Conservation (phyloP, 169 alveolate species). For the Plasmodium inui region DNA sequence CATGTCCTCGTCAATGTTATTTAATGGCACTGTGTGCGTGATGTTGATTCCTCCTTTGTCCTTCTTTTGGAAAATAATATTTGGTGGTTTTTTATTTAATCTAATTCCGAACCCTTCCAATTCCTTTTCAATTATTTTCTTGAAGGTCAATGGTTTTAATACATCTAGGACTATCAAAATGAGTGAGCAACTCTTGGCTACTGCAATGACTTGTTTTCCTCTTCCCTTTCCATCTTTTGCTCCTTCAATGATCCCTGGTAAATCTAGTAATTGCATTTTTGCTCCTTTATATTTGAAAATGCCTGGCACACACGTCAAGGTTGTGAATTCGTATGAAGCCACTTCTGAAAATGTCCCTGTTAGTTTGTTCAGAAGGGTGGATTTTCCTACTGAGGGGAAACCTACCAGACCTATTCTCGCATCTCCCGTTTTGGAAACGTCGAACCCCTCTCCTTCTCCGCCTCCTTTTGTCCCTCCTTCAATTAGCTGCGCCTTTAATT, state of each 20-base stretch:
- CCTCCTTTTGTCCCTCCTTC: constrained; percentile 85
- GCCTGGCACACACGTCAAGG: constrained; percentile 99
- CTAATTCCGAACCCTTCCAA: constrained; percentile 98
- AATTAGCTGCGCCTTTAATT: constrained; percentile 95
- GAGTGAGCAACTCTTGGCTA: constrained; percentile 96
- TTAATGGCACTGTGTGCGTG: constrained; percentile 85
- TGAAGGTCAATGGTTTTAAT: constrained; percentile 94
- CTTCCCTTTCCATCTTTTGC: constrained; percentile 99
- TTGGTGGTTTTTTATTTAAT: constrained; percentile 95
- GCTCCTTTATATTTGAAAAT: constrained; percentile 94
- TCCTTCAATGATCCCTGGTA: constrained; percentile 96
- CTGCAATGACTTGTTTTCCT: constrained; percentile 98
- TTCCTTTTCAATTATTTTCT: constrained; percentile 94
- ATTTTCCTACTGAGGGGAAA: constrained; percentile 99
- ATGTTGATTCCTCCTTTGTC: constrained; percentile 87
- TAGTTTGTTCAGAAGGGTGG: constrained; percentile 95
- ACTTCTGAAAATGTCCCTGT: constrained; percentile 98
- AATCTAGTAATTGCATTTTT: constrained; percentile 95
- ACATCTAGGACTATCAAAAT: constrained; percentile 96
- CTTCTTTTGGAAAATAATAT: constrained; percentile 83
- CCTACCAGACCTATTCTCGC: constrained; percentile 99
- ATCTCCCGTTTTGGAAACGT: constrained; percentile 95
- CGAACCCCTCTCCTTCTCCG: constrained; percentile 90
- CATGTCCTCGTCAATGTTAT: constrained; percentile 84
- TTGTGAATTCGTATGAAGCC: constrained; percentile 99